Percentiles rank a stretch among this genome's conserved stretches.
Conservation (phyloP, 495 filamentous ascomycete species). For the Aspergillus bertholletiae region DNA sequence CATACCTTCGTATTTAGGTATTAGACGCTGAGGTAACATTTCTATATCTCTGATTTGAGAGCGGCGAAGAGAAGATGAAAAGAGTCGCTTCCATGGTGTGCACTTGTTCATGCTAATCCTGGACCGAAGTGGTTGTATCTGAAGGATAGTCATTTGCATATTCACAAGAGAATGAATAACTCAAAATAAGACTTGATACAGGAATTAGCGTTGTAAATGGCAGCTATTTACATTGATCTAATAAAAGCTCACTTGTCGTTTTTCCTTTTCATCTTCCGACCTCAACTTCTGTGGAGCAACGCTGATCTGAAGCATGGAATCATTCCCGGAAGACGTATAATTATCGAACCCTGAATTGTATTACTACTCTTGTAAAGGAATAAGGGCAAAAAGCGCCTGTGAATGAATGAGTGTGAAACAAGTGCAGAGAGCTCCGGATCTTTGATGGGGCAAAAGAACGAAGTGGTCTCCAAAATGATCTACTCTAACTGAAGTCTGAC, state of each 20-base stretch:
- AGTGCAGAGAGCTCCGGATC: neutral
- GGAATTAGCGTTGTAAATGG: neutral
- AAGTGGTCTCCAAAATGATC: neutral
- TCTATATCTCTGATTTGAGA: slow-evolving; percentile 42
- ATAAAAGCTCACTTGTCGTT: neutral
- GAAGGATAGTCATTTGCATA: slow-evolving; percentile 12
- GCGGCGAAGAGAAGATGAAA: slow-evolving; percentile 36
- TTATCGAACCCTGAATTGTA: neutral
- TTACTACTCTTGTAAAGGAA: too few relatives aligned
- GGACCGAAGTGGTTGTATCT: neutral
- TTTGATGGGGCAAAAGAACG: neutral
- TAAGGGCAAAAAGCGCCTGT: neutral
- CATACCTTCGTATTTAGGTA: slow-evolving; percentile 53
- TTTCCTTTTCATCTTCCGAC: neutral
- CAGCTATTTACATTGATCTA: neutral
- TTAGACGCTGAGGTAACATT: slow-evolving; percentile 36
- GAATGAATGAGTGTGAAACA: neutral
- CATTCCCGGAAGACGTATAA: neutral
- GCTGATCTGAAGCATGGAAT: neutral
- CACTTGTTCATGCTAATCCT: neutral
- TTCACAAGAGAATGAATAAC: slow-evolving; percentile 6
- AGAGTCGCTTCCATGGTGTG: slow-evolving; percentile 20
- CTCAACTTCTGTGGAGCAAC: neutral
- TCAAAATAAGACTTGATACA: slow-evolving; percentile 1
- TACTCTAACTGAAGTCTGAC: neutral